Evolutionary conservation across 176 grass and related monocot genomes (phyloP), one percentile per base, ranked within the genome.

Genomic region (Raddia guianensis): DNA sequence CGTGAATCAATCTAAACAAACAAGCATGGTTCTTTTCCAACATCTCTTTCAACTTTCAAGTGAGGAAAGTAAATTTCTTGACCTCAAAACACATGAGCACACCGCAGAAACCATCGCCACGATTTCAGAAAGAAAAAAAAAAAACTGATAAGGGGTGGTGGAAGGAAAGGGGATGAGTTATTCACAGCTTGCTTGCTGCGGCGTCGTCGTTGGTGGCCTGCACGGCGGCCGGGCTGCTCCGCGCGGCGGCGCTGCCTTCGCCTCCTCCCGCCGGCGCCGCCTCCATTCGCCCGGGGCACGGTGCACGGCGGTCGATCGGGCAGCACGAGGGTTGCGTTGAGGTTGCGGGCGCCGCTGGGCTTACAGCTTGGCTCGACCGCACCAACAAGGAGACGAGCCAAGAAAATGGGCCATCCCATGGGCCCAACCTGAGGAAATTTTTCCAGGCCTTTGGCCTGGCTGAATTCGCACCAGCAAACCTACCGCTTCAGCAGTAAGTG

Each of bases 161-260:
- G 20, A 3, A 12, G 2, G 21, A 3, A 45, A 57, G 49, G n/a
- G 19, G 43, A 2, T 34, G 51, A 45, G 47, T 27, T 51, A 75
- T 79, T 87, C 63, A 98, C 95, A 94, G 92, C 86, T 98, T 98
- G 88, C 95, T 98, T 0, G 90, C 84, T 44, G 92, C 90, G 70
- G 92, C 92, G 83, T 98, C 95, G 86, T 98, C 95, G 88, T 98
- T 94, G 79, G 95, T 98, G 70, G 95, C 95, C 87, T 98, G 95
- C 83, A 98, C 92, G 37, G 92, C 92, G 5, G 83, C 87, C 2
- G 95, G 93, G 74, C 83, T 94, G 86, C 95, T 92, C 86, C 89
- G 83, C 54, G 64, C 82, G 27, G 80, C 86, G n/a, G 56, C 72
- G 71, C 61, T 49, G 49, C 43, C 81, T 4, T 46, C 55, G 53